phyloP scores from a whole-genome alignment of 495 filamentous ascomycete genomes.

The Penicillium angulare region DNA sequence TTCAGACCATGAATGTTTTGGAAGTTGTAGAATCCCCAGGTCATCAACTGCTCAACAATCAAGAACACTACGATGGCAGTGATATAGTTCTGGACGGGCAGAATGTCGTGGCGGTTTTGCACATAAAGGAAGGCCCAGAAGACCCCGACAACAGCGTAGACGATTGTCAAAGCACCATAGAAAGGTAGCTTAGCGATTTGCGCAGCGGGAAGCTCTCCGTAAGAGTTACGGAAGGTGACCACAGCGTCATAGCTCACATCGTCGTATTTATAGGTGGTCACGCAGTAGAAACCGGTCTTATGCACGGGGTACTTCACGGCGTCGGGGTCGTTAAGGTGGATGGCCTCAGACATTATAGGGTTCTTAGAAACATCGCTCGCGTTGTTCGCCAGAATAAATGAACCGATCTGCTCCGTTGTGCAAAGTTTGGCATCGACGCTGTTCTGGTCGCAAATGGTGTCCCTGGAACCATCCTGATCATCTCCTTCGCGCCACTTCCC shows the following conservation, averaged over 20 bases:
- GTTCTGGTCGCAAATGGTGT: constrained; percentile 73
- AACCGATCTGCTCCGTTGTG: constrained; percentile 69
- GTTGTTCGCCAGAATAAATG: constrained; percentile 77
- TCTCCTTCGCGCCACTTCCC: constrained; percentile 45
- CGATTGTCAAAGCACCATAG: constrained; percentile 91
- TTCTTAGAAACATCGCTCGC: constrained; percentile 65
- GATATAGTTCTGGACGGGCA: constrained; percentile 99
- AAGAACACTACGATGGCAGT: constrained; percentile 95
- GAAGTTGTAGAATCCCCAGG: constrained; percentile 96
- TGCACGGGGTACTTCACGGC: constrained; percentile 78
- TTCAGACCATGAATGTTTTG: constrained; percentile 87
- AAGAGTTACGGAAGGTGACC: constrained; percentile 91
- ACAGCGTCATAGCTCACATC: constrained; percentile 68
- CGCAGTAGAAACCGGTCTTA: constrained; percentile 95
- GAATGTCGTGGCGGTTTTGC: constrained; percentile 89
- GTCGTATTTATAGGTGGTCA: constrained; percentile 69
- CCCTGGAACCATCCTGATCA: constrained; percentile 48
- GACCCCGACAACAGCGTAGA: constrained; percentile 80
- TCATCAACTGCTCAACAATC: constrained; percentile 93
- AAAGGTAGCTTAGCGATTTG: constrained; percentile 98
- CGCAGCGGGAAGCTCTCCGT: constrained; percentile 89
- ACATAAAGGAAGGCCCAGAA: constrained; percentile 97
- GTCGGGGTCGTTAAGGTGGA: constrained; percentile 74
- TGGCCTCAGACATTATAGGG: constrained; percentile 70
- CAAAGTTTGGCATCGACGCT: constrained; percentile 68